Evolutionary conservation across 495 filamentous ascomycete genomes (phyloP), one percentile per base, ranked within the genome.

Genomic region (Aspergillus biplanus): DNA sequence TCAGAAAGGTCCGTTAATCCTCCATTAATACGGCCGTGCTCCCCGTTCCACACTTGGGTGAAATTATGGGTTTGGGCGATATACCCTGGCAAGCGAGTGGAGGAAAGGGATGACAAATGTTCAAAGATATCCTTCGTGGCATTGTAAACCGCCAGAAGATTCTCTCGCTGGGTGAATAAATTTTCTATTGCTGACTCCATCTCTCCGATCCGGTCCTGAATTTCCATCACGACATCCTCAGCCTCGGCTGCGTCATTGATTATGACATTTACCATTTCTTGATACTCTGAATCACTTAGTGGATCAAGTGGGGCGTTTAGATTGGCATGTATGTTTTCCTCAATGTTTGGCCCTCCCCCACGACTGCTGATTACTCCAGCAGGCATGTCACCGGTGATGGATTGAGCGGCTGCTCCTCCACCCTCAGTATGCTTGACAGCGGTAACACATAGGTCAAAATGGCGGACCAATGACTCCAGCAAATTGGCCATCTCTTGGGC

Each of bases 401-500:
- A 79, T 37, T 86, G 82, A 44, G 85, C 81, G 6, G 92, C 92
- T 16, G 89, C 89, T 21, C 85, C 87, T 12, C 92, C 93, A 31
- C 93, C 95, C 78, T 98, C 93, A 2, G 94, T 97, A 62, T 94
- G 90, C 65, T 92, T 90, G 33, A 98, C 88, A 0, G 96, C 96
- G 4, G 87, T 93, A 21, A 95, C 92, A 69, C 95, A 99, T 59
- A 96, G 87, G 74, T 99, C 95, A 67, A 96, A 98, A 75, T 99
- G 96, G 13, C 82, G 81, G n/a, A 92, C 93, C 21, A 99, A 81
- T 3, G 89, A 90, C 65, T 94, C 86, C 1, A 99, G 82, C 21
- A 91, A 80, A 55, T 85, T 79, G 33, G 93, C 95, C 90, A 97
- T 95, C 64, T 88, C 88, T 65, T 89, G 87, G 0, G 95, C 93